Base-by-base conservation (phyloP, 768 basidiomycete genomes). In the Boletellus emodensis region DNA sequence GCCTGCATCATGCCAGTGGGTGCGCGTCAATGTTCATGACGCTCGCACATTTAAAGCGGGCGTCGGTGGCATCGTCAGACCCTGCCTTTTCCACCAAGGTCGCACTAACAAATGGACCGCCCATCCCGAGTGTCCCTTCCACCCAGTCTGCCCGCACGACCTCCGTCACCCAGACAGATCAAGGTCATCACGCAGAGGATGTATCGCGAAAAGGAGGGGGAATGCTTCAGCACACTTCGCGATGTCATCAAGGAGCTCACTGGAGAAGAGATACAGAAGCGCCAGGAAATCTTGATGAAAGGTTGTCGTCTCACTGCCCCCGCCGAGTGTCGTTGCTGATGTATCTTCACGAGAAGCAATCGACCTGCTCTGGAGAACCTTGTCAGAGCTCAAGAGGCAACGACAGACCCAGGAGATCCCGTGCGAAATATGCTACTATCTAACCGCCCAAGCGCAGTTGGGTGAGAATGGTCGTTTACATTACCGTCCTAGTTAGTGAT, bases 151-250 rank as follows among this genome's bases (percentile, higher is more conserved):
- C 14, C 20, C 22, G 30, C 30, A 30, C 30, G 30, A 30, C 11
- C 30, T 30, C 2, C 11, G 8, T 10, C 36, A 1, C 22, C 35
- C 26, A 57, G 17, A 40, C 46, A 43, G 34, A 46, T 15, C 22
- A 65, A 67, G 43, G 48, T 38, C 22, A n/a, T 13, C 2, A 24
- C 20, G 33, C 65, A 66, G 36, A 55, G 35, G 37, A 43, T 42
- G 22, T 66, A 66, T 36, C 63, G 65, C 24, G 46, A 56, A 33
- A 65, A 52, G 40, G 63, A 66, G 32, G 36, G 43, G 7, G 57
- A 55, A 1, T 52, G 35, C 36, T 54, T 66, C 18, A 44, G 15
- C 2, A 22, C 20, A 1, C 61, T 66, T n/a, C 51, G 53, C 11
- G 40, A 35, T 1, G 22, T 42, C 40, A 59, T 67, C 40, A 52